Percentiles rank a stretch among this genome's conserved stretches.
phyloP scores from a whole-genome alignment of 2,329 filamentous ascomycete genomes.

The Fusarium caatingaense region DNA sequence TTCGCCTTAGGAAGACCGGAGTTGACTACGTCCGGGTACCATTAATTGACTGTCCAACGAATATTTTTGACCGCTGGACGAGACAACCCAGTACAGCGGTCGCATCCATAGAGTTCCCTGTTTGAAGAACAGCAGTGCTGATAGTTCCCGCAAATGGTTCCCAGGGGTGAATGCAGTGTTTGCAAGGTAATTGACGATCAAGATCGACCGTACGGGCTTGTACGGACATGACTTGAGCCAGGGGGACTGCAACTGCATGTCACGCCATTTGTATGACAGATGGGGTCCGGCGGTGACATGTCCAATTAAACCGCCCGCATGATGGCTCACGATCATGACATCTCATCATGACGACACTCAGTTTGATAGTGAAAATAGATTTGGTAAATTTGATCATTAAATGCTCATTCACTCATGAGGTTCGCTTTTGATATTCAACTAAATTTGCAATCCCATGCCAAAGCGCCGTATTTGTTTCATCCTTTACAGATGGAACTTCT shows the following conservation, averaged over 20 bases:
- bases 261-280: neutral
- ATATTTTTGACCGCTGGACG: neutral
- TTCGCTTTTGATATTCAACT: constrained; percentile 38
- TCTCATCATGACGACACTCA: constrained; percentile 25
- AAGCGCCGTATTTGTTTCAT: constrained; percentile 14
- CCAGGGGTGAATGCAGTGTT: neutral
- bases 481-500: constrained; percentile 72
- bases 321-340: constrained; percentile 31
- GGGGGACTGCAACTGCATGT: neutral
- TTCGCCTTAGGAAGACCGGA: constrained; percentile 50
- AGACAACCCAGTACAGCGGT: neutral
- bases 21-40: neutral
- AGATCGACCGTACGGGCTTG: neutral
- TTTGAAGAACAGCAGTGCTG: neutral
- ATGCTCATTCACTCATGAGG: constrained; percentile 42
- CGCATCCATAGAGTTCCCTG: no score
- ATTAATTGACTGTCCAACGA: neutral
- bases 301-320: constrained; percentile 17
- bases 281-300: neutral
- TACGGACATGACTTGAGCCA: neutral
- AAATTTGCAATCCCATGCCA: constrained; percentile 35
- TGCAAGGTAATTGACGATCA: neutral
- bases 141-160: neutral
- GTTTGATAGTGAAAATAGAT: constrained; percentile 20
- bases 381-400: constrained; percentile 42